Evolutionary conservation across 768 basidiomycete species (phyloP).

Genomic region (Agrocybe pediades): DNA sequence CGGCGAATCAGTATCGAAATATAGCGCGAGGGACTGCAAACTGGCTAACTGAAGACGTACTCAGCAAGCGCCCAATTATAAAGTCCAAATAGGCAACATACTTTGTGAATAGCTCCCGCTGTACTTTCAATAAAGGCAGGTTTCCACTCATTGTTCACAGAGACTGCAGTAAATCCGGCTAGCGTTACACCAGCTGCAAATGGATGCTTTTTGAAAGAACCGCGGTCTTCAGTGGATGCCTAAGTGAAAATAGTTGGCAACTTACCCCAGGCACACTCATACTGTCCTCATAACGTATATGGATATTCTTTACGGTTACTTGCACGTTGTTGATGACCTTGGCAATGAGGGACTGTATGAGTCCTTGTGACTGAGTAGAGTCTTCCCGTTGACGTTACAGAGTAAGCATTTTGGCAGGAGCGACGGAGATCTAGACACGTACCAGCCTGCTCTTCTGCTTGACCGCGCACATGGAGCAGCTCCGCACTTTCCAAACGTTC

Average conservation of each 20-base stretch:
- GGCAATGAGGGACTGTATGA: slow-evolving; percentile 78
- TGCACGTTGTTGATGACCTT: slow-evolving; percentile 97
- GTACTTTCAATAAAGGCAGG: slow-evolving; percentile 92
- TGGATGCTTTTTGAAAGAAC: slow-evolving; percentile 66
- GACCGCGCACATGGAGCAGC: slow-evolving; percentile 66
- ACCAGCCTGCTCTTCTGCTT: slow-evolving; percentile 53
- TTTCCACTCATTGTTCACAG: slow-evolving; percentile 87
- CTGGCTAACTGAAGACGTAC: slow-evolving; percentile 67
- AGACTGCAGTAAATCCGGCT: slow-evolving; percentile 83
- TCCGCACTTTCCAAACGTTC: slow-evolving; percentile 92
- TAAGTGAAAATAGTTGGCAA: slow-evolving; percentile 9
- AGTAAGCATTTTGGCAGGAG: not conserved
- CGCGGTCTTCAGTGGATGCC: slow-evolving; percentile 3
- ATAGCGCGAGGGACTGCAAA: slow-evolving; percentile 83
- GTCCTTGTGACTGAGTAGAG: slow-evolving; percentile 78
- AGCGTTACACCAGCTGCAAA: slow-evolving; percentile 92
- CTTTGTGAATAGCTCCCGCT: slow-evolving; percentile 88
- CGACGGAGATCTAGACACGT: slow-evolving; percentile 3
- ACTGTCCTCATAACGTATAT: slow-evolving; percentile 95
- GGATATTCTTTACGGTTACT: slow-evolving; percentile 93
- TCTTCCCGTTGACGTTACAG: slow-evolving; percentile 38
- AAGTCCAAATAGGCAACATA: slow-evolving; percentile 24
- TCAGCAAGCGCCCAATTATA: not conserved
- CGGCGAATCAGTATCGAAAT: slow-evolving; percentile 91
- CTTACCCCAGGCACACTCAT: slow-evolving; percentile 90